Evolutionary conservation across 768 basidiomycete species (phyloP).

Genomic region (Rhodotorula babjevae): DNA sequence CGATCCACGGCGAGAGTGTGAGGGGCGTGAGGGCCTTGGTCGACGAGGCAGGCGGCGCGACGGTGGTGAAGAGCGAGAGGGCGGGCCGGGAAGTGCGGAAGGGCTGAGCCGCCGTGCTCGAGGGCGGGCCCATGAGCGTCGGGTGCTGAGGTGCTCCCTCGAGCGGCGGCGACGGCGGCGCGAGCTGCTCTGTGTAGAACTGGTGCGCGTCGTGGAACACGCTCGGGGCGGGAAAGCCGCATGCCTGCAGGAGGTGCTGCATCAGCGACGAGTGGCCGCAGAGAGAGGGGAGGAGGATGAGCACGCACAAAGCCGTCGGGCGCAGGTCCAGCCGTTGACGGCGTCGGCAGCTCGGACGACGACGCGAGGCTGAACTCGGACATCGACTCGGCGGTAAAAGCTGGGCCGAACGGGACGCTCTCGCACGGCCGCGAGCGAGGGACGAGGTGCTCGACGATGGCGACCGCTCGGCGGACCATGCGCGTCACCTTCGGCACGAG

Average conservation of each 20-base stretch:
- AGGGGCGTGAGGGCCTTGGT: constrained; percentile 1
- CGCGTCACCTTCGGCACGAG: neutral
- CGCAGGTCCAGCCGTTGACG: neutral
- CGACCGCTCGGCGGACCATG: neutral
- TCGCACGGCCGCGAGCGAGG: neutral
- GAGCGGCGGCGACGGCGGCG: neutral
- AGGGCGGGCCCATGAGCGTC: neutral
- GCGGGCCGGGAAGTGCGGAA: constrained; percentile 5
- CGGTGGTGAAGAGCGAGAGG: constrained; percentile 7
- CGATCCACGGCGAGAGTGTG: constrained; percentile 17
- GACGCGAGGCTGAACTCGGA: neutral
- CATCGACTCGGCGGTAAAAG: neutral
- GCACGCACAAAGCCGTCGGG: neutral
- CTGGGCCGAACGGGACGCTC: neutral
- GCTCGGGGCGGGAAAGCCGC: no score
- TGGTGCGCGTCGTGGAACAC: neutral
- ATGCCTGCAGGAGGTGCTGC: no score
- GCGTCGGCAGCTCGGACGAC: neutral
- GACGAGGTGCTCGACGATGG: constrained; percentile 1
- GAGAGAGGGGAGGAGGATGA: no score
- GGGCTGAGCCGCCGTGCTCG: neutral
- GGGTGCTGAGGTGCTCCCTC: neutral
- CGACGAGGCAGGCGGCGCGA: neutral
- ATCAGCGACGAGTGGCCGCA: no score
- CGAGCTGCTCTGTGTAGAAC: neutral